Conservation (phyloP, 345 rosid genomes). For the Orychophragmus violaceus region DNA sequence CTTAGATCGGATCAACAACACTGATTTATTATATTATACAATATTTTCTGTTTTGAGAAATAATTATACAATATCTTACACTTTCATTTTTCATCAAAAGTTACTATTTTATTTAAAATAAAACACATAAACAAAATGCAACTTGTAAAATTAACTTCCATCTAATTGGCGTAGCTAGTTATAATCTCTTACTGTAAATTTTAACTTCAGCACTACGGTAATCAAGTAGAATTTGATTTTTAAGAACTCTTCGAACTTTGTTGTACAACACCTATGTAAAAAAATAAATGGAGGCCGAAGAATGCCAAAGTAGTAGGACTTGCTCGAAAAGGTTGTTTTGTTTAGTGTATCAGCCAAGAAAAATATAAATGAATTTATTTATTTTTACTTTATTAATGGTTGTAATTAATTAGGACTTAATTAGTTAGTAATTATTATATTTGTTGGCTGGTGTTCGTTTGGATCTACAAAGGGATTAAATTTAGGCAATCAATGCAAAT, state of each 20-base stretch:
- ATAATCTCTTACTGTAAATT: too few species aligned
- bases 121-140: background rate
- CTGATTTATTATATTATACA: background rate
- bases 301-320: background rate
- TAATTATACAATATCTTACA: too few species aligned
- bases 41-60: too few species aligned
- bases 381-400: slow-evolving; percentile 7
- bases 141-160: too few species aligned
- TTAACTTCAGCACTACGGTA: too few species aligned
- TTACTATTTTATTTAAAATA: background rate
- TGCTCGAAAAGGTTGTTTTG: background rate
- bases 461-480: slow-evolving; percentile 28
- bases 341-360: slow-evolving; percentile 6
- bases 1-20: slow-evolving; percentile 27
- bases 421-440: background rate
- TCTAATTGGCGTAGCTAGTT: too few species aligned
- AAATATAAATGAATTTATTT: background rate
- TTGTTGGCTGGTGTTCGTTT: slow-evolving; percentile 28
- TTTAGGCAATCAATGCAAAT: slow-evolving; percentile 27
- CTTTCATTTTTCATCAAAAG: background rate
- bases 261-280: too few species aligned
- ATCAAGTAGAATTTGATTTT: too few species aligned
- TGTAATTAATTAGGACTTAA: background rate
- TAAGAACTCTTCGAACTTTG: too few species aligned
- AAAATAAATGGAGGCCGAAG: slow-evolving; percentile 2